Evolutionary conservation across 1,284 basidiomycete genomes (phyloP).

Genomic region (Cutaneotrichosporon sp.): DNA sequence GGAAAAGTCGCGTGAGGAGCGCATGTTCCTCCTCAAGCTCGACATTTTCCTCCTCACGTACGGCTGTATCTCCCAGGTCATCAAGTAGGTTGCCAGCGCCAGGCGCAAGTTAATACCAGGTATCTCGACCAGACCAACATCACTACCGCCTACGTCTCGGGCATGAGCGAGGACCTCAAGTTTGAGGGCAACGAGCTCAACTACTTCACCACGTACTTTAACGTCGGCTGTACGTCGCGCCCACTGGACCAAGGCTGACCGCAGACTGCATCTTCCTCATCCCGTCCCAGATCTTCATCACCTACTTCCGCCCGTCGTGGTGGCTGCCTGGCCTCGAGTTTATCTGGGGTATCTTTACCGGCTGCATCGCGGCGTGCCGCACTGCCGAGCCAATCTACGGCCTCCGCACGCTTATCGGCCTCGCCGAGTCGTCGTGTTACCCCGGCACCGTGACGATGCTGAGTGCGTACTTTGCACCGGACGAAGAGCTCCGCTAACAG

Average conservation of each 20-base stretch:
- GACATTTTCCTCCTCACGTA: constrained; percentile 33
- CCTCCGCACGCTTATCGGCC: constrained; percentile 26
- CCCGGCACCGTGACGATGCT: constrained; percentile 26
- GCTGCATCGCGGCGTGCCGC: constrained; percentile 23
- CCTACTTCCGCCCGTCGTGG: constrained; percentile 19
- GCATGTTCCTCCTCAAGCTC: constrained; percentile 32
- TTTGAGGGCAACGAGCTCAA: constrained; percentile 67
- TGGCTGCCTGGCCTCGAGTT: constrained; percentile 23
- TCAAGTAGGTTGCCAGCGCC: neutral
- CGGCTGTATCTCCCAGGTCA: constrained; percentile 22
- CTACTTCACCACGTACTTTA: constrained; percentile 39
- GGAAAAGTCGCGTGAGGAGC: constrained; percentile 29
- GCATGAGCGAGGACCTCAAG: constrained; percentile 70
- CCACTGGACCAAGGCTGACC: neutral
- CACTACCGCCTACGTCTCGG: constrained; percentile 56
- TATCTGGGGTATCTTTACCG: constrained; percentile 25
- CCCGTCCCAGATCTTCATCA: constrained; percentile 27
- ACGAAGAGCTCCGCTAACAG: neutral
- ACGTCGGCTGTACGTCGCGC: constrained; percentile 21
- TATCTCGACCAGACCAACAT: constrained; percentile 24
- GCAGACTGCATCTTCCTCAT: constrained; percentile 27
- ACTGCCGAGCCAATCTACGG: constrained; percentile 24
- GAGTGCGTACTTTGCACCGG: constrained; percentile 8
- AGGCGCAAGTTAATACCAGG: constrained; percentile 5
- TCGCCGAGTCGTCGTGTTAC: constrained; percentile 23